These are phyloP conservation scores for Penicillium diatomitis DNA, from an alignment of 495 filamentous ascomycete genomes.

Conservation along the genomic window DNA sequence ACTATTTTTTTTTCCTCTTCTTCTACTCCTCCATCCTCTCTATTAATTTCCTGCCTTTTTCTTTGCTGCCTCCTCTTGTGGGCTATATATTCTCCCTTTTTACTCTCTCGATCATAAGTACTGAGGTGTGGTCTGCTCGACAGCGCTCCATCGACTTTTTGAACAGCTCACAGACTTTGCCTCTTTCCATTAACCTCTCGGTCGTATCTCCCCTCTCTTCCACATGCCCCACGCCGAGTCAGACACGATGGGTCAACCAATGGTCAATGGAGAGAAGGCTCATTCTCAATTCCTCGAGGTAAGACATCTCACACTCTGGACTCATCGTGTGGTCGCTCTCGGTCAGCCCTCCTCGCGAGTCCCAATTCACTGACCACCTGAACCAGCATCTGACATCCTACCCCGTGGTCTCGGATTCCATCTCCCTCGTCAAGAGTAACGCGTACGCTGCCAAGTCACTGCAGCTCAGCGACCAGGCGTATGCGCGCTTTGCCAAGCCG, in stretches of 20 bases:
- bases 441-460: conserved; percentile 75
- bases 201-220: conserved; percentile 3
- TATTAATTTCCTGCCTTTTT: not conserved
- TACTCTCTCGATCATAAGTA: no score
- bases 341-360: not conserved
- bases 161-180: no score
- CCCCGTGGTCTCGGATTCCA: conserved; percentile 72
- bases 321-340: not conserved
- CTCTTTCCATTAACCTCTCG: not conserved
- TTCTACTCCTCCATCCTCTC: not conserved
- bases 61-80: not conserved
- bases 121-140: no score
- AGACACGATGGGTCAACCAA: conserved; percentile 34
- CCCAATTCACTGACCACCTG: not conserved
- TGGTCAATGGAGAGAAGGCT: conserved; percentile 59
- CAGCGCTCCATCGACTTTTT: no score
- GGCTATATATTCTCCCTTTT: no score
- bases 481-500: conserved; percentile 57
- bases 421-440: conserved; percentile 68
- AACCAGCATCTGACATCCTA: conserved; percentile 73
- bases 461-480: conserved; percentile 58
- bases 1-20: not conserved
- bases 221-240: conserved; percentile 38
- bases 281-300: conserved; percentile 61
- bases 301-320: conserved; percentile 21